Base-by-base conservation (phyloP, 768 basidiomycete genomes). In the Cytidiella melzeri region DNA sequence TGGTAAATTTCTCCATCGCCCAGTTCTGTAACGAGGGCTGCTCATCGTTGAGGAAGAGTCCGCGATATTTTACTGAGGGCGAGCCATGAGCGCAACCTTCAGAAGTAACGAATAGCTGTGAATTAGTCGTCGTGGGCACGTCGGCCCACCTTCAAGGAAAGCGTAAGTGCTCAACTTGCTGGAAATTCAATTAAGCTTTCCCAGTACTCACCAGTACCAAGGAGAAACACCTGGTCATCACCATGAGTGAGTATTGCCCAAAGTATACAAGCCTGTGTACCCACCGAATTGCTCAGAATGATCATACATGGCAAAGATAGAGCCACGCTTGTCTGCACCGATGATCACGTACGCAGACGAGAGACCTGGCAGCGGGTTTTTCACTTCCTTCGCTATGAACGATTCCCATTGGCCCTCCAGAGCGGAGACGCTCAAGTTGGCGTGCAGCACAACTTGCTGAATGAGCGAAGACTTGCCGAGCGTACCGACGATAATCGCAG, bases 41-140 rank as follows among this genome's bases (percentile, higher is more conserved):
- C 61, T 88, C 86, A 55, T 88, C 84, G 59, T 88, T 88, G 53
- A 88, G 64, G 69, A 88, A 83, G 38, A 86, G 76, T 12, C 79
- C 85, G 27, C 84, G 76, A 56, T 82, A 86, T 59, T 84, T 79
- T 49, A 87, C 81, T 6, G 77, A 79, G 2, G 85, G 84, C 13
- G 71, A 58, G 37, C 81, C 84, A 64, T 85, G 83, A 5, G 66
- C 51, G 50, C 71, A 72, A 0, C 67, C 66, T 5, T 63, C 40
- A 1, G 66, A 55, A 4, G 71, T 55, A 11, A 79, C 73, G 54
- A 74, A 79, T 21, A 87, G 52, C 28, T 75, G 62, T 10, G 68
- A 60, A 28, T 81, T 73, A 26, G 69, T 67, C 13, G 73, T 74
- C 1, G 74, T 70, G 6, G 81, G 81, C n/a, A 84, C 84, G 61